Evolutionary conservation across 768 basidiomycete species (phyloP).

Genomic region (Hericium coralloides): DNA sequence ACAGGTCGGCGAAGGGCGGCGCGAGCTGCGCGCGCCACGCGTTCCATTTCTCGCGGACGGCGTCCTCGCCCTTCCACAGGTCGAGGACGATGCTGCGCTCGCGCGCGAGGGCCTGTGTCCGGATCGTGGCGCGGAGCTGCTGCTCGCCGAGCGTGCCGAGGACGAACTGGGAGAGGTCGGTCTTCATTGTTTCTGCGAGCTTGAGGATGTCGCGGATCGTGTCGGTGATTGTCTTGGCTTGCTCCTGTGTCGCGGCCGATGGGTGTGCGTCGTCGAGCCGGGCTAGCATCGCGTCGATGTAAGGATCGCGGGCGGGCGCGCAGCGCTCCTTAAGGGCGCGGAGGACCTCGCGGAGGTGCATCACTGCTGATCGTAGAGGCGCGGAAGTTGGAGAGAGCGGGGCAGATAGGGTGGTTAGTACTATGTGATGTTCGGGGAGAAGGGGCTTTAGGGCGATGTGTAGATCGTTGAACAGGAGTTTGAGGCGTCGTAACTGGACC

Average conservation of each 20-base stretch:
- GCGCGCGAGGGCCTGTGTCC: constrained; percentile 40
- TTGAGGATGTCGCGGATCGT: constrained; percentile 38
- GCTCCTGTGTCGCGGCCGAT: constrained; percentile 17
- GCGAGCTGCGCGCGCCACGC: constrained; percentile 16
- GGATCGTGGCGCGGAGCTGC: constrained; percentile 41
- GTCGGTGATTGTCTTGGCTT: constrained; percentile 42
- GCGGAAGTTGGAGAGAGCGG: constrained; percentile 62
- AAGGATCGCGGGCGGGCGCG: constrained; percentile 53
- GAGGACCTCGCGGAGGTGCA: constrained; percentile 46
- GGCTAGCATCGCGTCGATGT: constrained; percentile 36
- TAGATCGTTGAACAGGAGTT: constrained; percentile 46
- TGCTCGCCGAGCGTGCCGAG: constrained; percentile 59
- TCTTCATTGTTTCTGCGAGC: constrained; percentile 56
- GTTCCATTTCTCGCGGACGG: constrained; percentile 19
- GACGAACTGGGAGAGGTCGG: constrained; percentile 57
- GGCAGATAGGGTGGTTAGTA: constrained; percentile 43
- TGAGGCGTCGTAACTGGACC: constrained; percentile 50
- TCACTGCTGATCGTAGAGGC: constrained; percentile 49
- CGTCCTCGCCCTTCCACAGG: constrained; percentile 34
- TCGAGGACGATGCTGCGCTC: constrained; percentile 48
- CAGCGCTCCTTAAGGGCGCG: constrained; percentile 48
- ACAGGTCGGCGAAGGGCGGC: background rate
- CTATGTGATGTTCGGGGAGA: constrained; percentile 44
- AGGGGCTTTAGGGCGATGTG: constrained; percentile 41
- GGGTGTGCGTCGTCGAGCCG: constrained; percentile 25